Evolutionary conservation across 495 filamentous ascomycete species (phyloP), one percentile per base, ranked within the genome.

Genomic region (Penicillium crystallinum): DNA sequence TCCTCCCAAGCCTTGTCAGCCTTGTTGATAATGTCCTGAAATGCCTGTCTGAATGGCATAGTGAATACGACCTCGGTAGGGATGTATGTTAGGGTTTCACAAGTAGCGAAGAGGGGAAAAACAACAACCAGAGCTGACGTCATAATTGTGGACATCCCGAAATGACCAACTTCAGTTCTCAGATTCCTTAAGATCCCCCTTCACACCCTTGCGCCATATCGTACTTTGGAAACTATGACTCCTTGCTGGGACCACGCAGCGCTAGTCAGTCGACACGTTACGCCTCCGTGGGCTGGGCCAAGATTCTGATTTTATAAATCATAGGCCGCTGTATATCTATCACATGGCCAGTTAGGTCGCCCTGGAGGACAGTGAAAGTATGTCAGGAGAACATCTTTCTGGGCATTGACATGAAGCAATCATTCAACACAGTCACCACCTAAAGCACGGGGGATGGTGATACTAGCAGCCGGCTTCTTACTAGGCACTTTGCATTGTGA

Each of bases 41-140:
- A 35, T 0, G 59, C 56, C 39, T 64, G 58, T 64, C 58, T 59
- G 58, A 64, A 62, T 48, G 62, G 55, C 62, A 64, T 64, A 27
- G 58, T 58, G 58, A 54, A 46, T 46, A 53, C 29, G 56, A 44
- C 38, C 46, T 58, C 48, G 33, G 47, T 55, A 54, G 33, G 47
- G 53, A 54, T 54, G 38, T 53, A 48, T 47, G 53, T 59, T 46
- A 43, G 14, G 40, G 50, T 40, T 45, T n/a, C n/a, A 43, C 34
- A 23, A 40, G 25, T 33, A 49, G 38, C 30, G 23, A 52, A 40
- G 46, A 51, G 41, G 18, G n/a, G n/a, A 37, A 54, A 46, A 49
- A 51, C 21, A 52, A 36, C 49, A 60, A 59, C 39, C 36, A 55
- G 60, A 52, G 50, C 31, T 57, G 56, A 63, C 59, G 59, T 63